phyloP scores from a whole-genome alignment of 331 rosid genomes.

The Rosa hybrid region DNA sequence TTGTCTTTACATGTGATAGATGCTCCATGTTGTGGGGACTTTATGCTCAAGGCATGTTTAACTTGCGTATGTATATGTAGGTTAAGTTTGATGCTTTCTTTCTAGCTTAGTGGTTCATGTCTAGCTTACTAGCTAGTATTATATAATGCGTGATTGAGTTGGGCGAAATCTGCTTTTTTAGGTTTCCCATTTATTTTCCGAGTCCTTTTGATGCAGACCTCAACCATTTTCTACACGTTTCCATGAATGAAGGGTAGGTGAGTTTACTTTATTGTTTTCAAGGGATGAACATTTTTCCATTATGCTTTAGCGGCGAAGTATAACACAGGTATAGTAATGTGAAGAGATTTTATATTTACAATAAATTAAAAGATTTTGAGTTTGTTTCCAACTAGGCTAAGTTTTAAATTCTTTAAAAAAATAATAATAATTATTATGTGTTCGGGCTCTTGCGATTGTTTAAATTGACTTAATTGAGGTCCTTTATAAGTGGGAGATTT shows the following conservation, averaged over 20 bases:
- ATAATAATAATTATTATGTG: too few species aligned
- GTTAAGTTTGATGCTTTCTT: not conserved
- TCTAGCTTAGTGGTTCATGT: conserved; percentile 1
- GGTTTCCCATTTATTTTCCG: conserved; percentile 23
- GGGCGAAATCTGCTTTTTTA: conserved; percentile 26
- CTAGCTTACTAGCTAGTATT: not conserved
- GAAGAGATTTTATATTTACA: too few species aligned
- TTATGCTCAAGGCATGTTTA: conserved; percentile 15
- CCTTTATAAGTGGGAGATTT: too few species aligned
- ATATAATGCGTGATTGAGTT: conserved; percentile 11
- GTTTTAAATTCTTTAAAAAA: too few species aligned
- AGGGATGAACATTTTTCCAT: not conserved
- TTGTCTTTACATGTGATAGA: conserved; percentile 1
- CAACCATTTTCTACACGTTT: conserved; percentile 19
- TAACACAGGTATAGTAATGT: too few species aligned
- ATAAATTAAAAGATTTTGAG: too few species aligned
- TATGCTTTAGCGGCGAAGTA: not conserved
- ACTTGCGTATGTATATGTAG: not conserved
- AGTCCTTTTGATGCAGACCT: not conserved
- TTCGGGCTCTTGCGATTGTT: too few species aligned
- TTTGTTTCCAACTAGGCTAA: too few species aligned
- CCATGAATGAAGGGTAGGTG: conserved; percentile 2
- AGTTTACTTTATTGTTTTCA: not conserved
- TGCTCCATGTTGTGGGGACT: conserved; percentile 10
- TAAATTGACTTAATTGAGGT: too few species aligned